Evolutionary conservation across 371 early-diverging fungal genomes (phyloP).

Genomic region (Mucor sp.): DNA sequence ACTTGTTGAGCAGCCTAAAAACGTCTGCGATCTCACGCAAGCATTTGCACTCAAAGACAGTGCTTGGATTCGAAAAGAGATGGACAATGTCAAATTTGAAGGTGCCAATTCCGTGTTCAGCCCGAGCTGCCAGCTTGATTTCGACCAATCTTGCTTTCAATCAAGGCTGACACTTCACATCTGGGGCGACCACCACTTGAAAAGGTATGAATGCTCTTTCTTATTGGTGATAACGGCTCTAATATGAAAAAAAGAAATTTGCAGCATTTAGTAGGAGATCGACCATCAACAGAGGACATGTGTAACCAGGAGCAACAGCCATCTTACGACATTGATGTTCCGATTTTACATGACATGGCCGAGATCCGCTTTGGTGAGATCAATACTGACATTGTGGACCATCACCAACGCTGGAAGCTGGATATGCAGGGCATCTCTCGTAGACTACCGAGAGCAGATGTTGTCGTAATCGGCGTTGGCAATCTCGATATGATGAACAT

Average conservation of each 20-base stretch:
- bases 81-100: background rate
- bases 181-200: constrained; percentile 37
- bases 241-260: constrained; percentile 2
- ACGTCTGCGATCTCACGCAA: background rate
- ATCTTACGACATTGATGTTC: background rate
- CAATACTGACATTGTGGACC: constrained; percentile 14
- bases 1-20: background rate
- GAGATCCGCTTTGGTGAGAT: constrained; percentile 22
- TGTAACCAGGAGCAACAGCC: background rate
- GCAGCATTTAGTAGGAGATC: constrained; percentile 5
- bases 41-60: background rate
- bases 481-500: constrained; percentile 27
- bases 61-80: background rate
- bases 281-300: background rate
- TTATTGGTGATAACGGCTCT: background rate
- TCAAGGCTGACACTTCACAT: constrained; percentile 22
- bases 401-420: constrained; percentile 16
- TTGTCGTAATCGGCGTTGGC: constrained; percentile 35
- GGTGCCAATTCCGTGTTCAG: background rate
- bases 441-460: constrained; percentile 30
- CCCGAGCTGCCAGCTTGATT: background rate
- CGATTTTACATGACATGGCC: constrained; percentile 4
- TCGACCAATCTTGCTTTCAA: constrained; percentile 9
- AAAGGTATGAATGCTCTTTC: constrained; percentile 13
- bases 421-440: constrained; percentile 7